Evolutionary conservation across 2,329 filamentous ascomycete genomes (phyloP).

Genomic region (Aspergillus tamarii): DNA sequence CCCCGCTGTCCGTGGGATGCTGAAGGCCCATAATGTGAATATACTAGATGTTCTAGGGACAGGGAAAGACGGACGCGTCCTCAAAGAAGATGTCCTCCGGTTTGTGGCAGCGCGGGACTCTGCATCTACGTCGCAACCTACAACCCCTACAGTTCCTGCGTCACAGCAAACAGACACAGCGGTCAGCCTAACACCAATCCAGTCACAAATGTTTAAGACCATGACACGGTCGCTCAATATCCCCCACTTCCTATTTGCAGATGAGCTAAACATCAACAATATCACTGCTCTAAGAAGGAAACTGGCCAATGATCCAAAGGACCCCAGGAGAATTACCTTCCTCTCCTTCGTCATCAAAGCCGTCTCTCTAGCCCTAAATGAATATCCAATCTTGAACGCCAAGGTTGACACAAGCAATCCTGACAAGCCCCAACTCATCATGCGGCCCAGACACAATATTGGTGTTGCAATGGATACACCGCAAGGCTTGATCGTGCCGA

Average conservation of each 20-base stretch:
- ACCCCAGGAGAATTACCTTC: conserved; percentile 74
- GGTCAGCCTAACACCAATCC: conserved; percentile 73
- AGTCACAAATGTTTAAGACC: conserved; percentile 93
- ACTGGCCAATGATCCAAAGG: conserved; percentile 65
- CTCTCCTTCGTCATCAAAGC: conserved; percentile 97
- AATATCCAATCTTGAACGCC: conserved; percentile 86
- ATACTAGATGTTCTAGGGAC: conserved; percentile 81
- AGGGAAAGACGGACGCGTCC: conserved; percentile 84
- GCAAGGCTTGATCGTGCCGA: conserved; percentile 83
- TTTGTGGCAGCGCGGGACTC: conserved; percentile 63
- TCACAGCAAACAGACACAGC: conserved; percentile 67
- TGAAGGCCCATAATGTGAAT: conserved; percentile 76
- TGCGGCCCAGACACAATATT: conserved; percentile 88
- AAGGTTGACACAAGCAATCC: conserved; percentile 69
- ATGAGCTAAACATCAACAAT: conserved; percentile 80
- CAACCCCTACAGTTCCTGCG: conserved; percentile 39
- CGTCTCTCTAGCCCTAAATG: conserved; percentile 78
- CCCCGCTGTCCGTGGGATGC: conserved; percentile 85
- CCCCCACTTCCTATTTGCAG: conserved; percentile 93
- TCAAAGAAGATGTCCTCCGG: conserved; percentile 87
- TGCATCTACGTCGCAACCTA: conserved; percentile 24
- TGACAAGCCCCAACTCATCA: conserved; percentile 72
- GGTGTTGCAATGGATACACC: conserved; percentile 96
- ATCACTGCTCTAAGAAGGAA: conserved; percentile 73
- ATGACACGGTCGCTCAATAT: conserved; percentile 93